phyloP scores from a whole-genome alignment of 768 basidiomycete genomes.

The Rossbeevera mucosa region DNA sequence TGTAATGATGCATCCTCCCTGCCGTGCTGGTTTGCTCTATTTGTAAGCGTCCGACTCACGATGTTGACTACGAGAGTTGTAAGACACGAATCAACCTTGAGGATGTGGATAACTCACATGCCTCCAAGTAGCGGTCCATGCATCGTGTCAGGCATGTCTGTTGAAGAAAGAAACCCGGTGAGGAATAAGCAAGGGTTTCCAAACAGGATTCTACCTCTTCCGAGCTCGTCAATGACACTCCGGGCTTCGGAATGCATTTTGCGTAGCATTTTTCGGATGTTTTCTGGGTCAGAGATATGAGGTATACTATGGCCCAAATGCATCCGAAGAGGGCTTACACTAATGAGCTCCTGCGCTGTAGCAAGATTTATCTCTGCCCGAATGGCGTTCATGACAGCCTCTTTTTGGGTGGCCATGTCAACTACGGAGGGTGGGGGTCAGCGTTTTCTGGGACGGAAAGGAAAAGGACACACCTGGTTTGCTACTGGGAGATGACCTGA shows the following conservation, averaged over 20 bases:
- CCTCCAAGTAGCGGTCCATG: constrained; percentile 80
- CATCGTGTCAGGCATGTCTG: constrained; percentile 75
- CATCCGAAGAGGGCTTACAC: constrained; percentile 38
- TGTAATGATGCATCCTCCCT: constrained; percentile 18
- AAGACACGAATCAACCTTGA: not conserved
- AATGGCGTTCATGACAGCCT: constrained; percentile 56
- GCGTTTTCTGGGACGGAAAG: not conserved
- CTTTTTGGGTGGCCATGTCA: constrained; percentile 39
- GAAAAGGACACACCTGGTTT: constrained; percentile 22
- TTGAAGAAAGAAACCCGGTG: not conserved
- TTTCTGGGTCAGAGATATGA: constrained; percentile 45
- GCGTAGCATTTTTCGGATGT: constrained; percentile 72
- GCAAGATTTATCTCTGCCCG: constrained; percentile 65
- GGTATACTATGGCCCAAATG: not conserved
- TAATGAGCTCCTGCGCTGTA: constrained; percentile 80
- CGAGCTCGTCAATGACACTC: constrained; percentile 58
- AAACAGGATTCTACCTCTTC: constrained; percentile 55
- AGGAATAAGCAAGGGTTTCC: not conserved
- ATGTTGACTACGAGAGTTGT: constrained; percentile 63
- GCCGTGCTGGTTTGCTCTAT: constrained; percentile 40
- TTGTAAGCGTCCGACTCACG: constrained; percentile 64
- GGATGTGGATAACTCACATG: constrained; percentile 51
- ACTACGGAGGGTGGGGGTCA: constrained; percentile 19
- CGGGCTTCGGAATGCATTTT: constrained; percentile 77
- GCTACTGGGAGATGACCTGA: constrained; percentile 35